Evolutionary conservation across 148 eudicot species (phyloP), one percentile per base, ranked within the genome.

Genomic region (Salicornia ramosissima): DNA sequence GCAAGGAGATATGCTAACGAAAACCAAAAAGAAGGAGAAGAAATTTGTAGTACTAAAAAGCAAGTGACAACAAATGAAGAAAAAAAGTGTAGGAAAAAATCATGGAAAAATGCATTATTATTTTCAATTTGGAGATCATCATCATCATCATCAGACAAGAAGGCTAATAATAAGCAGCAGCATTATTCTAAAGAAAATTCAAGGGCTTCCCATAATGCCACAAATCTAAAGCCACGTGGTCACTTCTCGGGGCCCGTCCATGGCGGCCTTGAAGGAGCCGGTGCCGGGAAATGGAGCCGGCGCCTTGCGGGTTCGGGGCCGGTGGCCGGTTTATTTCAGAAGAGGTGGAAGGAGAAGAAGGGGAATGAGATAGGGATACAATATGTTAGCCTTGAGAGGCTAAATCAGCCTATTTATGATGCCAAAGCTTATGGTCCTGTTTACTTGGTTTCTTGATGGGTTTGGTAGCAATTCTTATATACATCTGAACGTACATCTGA

Each of bases 401-500:
- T 62, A 66, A 77, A 49, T 31, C 39, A 43, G 18, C 75, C 72
- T n/a, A 11, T 21, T 14, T 29, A 34, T 50, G 75, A 71, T 76
- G 62, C 45, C 33, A 76, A 66, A 22, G 40, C 40, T 50, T 77
- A 77, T 71, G 80, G 80, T 42, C 80, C 80, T 49, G 21, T 77
- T 71, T 77, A 77, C 34, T 71, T 66, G 22, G 75, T 71, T 7
- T 71, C 79, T 26, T 75, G 61, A 49, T 3, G 40, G 4, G 40
- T 36, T n/a, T n/a, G n/a, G n/a, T n/a, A n/a, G n/a, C n/a, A n/a
- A n/a, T 9, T 39, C 42, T 39, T 39, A 39, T 39, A 39, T 9
- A 39, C 42, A 39, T 39, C 42, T 39, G 10, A 10, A 39, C 9
- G 42, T 39, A 10, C 9, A 39, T 39, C 4, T 4, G 42, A 39